These are phyloP conservation scores for Sesbania bispinosa DNA, from an alignment of 306 rosid genomes.

Conservation along the genomic window DNA sequence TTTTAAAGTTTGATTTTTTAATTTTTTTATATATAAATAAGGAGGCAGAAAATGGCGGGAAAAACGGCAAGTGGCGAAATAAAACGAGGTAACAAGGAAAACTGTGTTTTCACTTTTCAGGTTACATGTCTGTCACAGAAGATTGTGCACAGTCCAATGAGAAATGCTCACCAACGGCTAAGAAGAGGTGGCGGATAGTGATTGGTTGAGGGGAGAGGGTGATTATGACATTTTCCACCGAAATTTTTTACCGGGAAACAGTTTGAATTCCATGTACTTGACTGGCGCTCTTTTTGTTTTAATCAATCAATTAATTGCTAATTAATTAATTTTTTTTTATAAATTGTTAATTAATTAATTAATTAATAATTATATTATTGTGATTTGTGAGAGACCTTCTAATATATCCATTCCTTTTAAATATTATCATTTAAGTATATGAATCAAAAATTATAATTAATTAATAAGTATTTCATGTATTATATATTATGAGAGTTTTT, in stretches of 20 bases:
- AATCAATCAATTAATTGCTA: too few relatives aligned
- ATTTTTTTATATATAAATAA: not conserved
- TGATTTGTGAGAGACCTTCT: too few relatives aligned
- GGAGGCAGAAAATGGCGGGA: constrained; percentile 67
- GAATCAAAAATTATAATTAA: too few relatives aligned
- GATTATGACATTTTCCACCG: not conserved
- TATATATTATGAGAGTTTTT: too few relatives aligned
- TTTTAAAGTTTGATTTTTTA: not conserved
- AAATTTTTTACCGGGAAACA: not conserved
- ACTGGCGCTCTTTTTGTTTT: too few relatives aligned
- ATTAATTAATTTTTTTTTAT: too few relatives aligned
- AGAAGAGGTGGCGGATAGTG: not conserved
- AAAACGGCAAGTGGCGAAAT: constrained; percentile 31
- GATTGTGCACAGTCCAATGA: not conserved
- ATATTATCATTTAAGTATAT: too few relatives aligned
- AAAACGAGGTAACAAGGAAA: constrained; percentile 20
- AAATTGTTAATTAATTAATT: too few relatives aligned
- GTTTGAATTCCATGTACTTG: not conserved
- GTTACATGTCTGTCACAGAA: not conserved
- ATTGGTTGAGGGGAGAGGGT: not conserved
- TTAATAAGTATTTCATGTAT: too few relatives aligned
- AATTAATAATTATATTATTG: too few relatives aligned
- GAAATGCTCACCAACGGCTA: not conserved
- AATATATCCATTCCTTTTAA: too few relatives aligned
- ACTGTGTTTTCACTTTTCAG: not conserved